phyloP scores from a whole-genome alignment of 257 asterid species.

The Striga asiatica region DNA sequence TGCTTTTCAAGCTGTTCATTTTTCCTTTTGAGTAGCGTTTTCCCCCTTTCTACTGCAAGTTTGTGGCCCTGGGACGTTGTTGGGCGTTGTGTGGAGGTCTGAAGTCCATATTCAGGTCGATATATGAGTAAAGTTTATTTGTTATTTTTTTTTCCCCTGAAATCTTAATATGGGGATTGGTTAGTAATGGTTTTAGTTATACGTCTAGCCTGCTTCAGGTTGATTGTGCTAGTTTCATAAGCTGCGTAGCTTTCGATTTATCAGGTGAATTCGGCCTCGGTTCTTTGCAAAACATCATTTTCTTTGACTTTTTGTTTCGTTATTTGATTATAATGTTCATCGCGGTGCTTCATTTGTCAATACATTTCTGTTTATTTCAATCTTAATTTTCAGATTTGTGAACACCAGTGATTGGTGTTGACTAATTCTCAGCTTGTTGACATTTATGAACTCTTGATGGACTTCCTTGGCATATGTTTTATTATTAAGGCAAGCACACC shows the following conservation, averaged over 20 bases:
- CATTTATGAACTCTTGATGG: no score
- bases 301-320: no score
- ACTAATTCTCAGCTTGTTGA: no score
- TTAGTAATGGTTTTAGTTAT: constrained; percentile 8
- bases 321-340: no score
- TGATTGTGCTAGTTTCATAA: no score
- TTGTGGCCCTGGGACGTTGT: constrained; percentile 2
- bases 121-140: neutral
- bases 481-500: neutral
- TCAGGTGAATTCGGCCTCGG: no score
- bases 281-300: no score
- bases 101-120: constrained; percentile 15
- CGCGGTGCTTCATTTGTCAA: no score
- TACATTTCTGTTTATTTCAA: neutral
- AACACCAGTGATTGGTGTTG: no score
- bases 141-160: neutral
- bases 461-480: neutral
- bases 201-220: no score
- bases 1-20: neutral
- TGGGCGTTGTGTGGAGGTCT: constrained; percentile 6
- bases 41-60: neutral
- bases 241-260: no score
- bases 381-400: no score
- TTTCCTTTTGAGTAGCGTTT: constrained; percentile 11
- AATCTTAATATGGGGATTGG: neutral